Base-by-base conservation (phyloP, 1,139 yeast genomes). In the Protomyces lactucae-debilis region DNA sequence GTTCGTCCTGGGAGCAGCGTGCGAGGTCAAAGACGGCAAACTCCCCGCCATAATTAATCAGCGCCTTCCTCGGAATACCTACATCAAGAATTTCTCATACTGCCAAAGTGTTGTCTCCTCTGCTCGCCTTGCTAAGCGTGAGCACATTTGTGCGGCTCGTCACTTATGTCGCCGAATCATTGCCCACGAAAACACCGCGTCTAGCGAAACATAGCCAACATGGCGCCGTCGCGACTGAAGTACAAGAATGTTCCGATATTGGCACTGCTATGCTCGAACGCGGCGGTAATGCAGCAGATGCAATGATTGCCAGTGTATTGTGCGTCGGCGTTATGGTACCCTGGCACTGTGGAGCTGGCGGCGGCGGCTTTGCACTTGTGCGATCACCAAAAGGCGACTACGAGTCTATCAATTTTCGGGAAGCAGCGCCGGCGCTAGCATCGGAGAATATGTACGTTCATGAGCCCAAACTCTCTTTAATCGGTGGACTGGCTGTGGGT, bases 291-390 rank as follows among this genome's bases (percentile, higher is more conserved):
- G 97, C 97, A 0, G 97, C 96, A 0, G 98, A 92, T 73, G 96
- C 97, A 0, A 90, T 96, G 0, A 85, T 93, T 1, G 87, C 96
- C 0, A 88, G 88, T 21, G 90, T 96, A 0, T 78, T 93, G 32
- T 92, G 99, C 73, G 84, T 92, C 48, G 98, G 98, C 1, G 80
- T 88, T 64, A 76, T 89, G 51, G 88, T 88, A 72, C 85, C 91
- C 67, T 90, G 85, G 73, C 86, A 92, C 57, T 85, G 95, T 2
- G 98, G 99, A 0, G 84, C 92, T 57, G 99, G 99, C 1, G 99
- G 98, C 9, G 45, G 73, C 69, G 68, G 68, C 1, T 66, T 67
- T 55, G 60, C 60, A 64, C 25, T 67, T 14, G 67, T 67, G 25
- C 36, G 67, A 36, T 39, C 46, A 10, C 52, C 54, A 14, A 39